Percentiles rank a stretch among this genome's conserved stretches.
These are phyloP conservation scores for Zymoseptoria passerinii DNA, from an alignment of 2,329 filamentous ascomycete genomes.

Conservation along the genomic window DNA sequence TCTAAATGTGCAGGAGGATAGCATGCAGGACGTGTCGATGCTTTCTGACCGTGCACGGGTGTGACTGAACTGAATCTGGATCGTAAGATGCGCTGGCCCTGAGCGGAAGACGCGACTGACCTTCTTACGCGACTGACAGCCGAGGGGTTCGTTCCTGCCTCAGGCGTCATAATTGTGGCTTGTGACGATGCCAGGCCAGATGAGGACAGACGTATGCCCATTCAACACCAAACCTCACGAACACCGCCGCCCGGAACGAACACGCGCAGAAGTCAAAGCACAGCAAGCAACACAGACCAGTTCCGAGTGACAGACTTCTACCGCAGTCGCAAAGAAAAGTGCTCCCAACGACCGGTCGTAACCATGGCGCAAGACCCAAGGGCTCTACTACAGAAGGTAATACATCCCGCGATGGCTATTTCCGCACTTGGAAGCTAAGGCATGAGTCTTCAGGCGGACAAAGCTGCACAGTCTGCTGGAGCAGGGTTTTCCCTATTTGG, in stretches of 20 bases:
- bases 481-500: slow-evolving; percentile 87
- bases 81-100: background rate
- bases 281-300: background rate
- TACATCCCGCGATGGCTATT: slow-evolving; percentile 11
- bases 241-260: background rate
- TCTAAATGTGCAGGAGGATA: slow-evolving; percentile 3
- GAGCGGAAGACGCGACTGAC: background rate
- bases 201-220: background rate
- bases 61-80: background rate
- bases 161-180: background rate
- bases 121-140: background rate
- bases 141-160: background rate
- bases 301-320: background rate
- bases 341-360: background rate
- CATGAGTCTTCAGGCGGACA: slow-evolving; percentile 63
- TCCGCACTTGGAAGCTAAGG: slow-evolving; percentile 1
- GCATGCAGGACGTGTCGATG: background rate
- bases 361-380: slow-evolving; percentile 69
- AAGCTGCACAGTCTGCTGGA: slow-evolving; percentile 63
- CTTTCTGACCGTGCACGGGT: background rate
- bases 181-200: background rate
- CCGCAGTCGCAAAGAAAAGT: no score
- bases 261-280: background rate
- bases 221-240: background rate
- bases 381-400: slow-evolving; percentile 68